A percentile compares a stretch with the other conserved stretches of the same genome.
phyloP scores from a whole-genome alignment of 208 protist species.

The Leishmania martiniquensis region DNA sequence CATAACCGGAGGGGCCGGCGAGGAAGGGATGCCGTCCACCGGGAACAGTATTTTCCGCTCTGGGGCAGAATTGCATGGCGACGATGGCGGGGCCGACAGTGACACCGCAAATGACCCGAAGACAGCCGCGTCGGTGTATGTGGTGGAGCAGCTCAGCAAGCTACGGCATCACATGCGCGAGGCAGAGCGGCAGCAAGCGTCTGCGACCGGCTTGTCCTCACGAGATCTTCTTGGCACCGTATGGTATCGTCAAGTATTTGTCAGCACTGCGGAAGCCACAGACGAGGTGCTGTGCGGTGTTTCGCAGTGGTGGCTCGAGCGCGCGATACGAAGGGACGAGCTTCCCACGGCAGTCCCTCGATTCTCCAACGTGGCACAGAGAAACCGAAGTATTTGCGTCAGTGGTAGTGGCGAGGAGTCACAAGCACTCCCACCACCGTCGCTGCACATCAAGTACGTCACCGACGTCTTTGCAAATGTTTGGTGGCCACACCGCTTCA shows the following conservation, averaged over 20 bases:
- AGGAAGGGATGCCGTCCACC: background rate
- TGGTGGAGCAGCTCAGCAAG: conserved; percentile 31
- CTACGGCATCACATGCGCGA: conserved; percentile 1
- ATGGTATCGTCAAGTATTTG: conserved; percentile 45
- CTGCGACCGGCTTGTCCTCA: background rate
- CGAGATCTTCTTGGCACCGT: conserved; percentile 11
- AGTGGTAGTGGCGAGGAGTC: background rate
- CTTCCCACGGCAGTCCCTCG: conserved; percentile 23
- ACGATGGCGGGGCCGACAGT: conserved; percentile 26
- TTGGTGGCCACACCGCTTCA: conserved; percentile 29
- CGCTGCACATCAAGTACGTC: conserved; percentile 30
- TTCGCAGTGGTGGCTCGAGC: conserved; percentile 60
- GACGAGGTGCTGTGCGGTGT: conserved; percentile 32
- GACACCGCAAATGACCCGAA: conserved; percentile 36
- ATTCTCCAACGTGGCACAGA: background rate
- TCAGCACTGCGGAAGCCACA: conserved; percentile 19
- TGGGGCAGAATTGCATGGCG: conserved; percentile 21
- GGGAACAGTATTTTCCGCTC: background rate
- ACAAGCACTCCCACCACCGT: conserved; percentile 3
- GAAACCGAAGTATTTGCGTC: background rate
- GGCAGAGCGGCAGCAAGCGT: background rate
- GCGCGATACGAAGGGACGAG: conserved; percentile 31
- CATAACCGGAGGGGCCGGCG: background rate
- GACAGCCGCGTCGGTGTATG: conserved; percentile 36
- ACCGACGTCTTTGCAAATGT: conserved; percentile 23